A percentile compares a stretch with the other conserved stretches of the same genome.
Conservation (phyloP, 2,329 filamentous ascomycete species). For the Cladophialophora yegresii region DNA sequence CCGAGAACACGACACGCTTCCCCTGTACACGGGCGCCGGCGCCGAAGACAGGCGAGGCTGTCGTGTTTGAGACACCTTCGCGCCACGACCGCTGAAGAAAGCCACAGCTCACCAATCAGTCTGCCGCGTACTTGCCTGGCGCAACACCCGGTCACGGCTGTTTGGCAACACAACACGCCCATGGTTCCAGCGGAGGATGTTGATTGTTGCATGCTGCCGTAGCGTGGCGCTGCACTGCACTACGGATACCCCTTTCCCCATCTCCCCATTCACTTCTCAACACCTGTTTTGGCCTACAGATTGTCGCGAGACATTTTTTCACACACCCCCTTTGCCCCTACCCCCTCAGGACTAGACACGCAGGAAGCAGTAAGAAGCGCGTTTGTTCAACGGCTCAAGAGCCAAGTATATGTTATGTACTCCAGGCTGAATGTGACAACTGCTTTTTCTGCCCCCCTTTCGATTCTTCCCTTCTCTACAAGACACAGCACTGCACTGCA, state of each 20-base stretch:
- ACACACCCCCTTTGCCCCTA: not conserved
- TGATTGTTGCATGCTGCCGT: not conserved
- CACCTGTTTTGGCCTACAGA: not conserved
- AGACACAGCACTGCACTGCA: not conserved
- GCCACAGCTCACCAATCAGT: not conserved
- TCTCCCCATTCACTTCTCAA: not conserved
- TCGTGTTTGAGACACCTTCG: conserved; percentile 24
- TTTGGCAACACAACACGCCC: not conserved
- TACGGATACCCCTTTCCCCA: not conserved
- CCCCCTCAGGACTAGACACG: not conserved
- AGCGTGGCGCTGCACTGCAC: not conserved
- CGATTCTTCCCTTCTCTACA: not conserved
- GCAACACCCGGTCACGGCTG: not conserved
- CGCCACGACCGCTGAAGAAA: conserved; percentile 8
- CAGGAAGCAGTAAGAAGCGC: not conserved
- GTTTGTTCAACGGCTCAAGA: not conserved
- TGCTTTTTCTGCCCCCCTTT: not conserved
- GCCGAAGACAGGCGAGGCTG: conserved; percentile 12
- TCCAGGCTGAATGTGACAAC: not conserved
- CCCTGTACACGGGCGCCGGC: conserved; percentile 12
- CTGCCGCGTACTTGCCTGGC: not conserved
- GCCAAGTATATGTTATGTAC: not conserved
- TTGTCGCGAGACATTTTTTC: conserved; percentile 14
- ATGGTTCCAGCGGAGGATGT: not conserved
- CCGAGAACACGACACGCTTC: not conserved